These are phyloP conservation scores for Lunasporangiospora selenospora DNA, from an alignment of 192 early-diverging fungal genomes.

Conservation along the genomic window DNA sequence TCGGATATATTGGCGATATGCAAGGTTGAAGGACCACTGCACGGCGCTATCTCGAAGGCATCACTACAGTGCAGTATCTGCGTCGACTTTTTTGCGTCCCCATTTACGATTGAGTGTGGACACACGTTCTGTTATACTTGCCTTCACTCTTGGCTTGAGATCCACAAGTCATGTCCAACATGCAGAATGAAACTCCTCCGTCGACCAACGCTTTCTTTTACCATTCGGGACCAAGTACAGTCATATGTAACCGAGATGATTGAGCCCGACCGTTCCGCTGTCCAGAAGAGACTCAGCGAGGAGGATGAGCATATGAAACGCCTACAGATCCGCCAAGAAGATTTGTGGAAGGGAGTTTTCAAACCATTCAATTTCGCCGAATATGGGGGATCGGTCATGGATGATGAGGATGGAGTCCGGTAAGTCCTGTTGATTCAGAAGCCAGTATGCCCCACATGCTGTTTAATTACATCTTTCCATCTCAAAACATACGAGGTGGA, in stretches of 20 bases:
- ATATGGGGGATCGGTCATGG: conserved; percentile 16
- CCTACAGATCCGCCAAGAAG: conserved; percentile 6
- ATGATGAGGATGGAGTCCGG: conserved; percentile 47
- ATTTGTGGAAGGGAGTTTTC: conserved; percentile 29
- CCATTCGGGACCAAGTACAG: conserved; percentile 47
- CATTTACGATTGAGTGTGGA: conserved; percentile 46
- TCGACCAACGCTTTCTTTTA: conserved; percentile 38
- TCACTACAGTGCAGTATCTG: conserved; percentile 47
- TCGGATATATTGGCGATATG: not conserved
- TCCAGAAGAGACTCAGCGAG: conserved; percentile 10
- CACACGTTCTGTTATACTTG: conserved; percentile 52
- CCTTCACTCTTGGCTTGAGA: conserved; percentile 38
- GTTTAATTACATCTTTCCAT: too few relatives aligned
- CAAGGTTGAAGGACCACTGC: not conserved
- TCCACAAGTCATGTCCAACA: conserved; percentile 48
- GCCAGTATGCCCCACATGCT: too few relatives aligned
- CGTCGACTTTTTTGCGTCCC: conserved; percentile 44
- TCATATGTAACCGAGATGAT: conserved; percentile 17
- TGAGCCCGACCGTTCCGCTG: conserved; percentile 12
- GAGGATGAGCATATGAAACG: conserved; percentile 21
- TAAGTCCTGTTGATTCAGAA: too few relatives aligned
- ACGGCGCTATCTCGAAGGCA: not conserved
- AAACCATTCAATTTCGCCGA: conserved; percentile 18
- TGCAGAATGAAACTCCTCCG: conserved; percentile 44
- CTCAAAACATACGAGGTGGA: too few relatives aligned